Percentiles rank a stretch among this genome's conserved stretches.
Evolutionary conservation across 2,329 filamentous ascomycete genomes (phyloP).

Genomic region (Claviceps sp.): DNA sequence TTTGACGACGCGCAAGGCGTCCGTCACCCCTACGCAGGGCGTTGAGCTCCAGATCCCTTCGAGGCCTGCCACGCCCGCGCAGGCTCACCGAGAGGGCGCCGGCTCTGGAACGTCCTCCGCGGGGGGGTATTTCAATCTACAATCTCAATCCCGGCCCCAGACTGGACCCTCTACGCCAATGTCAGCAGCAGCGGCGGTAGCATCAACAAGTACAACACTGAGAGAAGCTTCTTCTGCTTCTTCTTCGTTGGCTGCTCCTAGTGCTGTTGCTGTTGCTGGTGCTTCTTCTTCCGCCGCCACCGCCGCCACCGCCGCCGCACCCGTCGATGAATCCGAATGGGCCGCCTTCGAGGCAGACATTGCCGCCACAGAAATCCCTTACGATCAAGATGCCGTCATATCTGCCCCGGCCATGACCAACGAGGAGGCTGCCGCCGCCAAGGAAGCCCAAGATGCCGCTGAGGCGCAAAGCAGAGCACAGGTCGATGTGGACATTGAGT

Average conservation of each 20-base stretch:
- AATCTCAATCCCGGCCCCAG: slow-evolving; percentile 2
- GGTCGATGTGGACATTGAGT: slow-evolving; percentile 42
- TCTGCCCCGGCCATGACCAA: slow-evolving; percentile 55
- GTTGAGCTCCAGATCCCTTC: slow-evolving; percentile 52
- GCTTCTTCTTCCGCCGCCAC: slow-evolving; percentile 6
- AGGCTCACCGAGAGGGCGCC: slow-evolving; percentile 24
- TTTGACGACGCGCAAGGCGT: slow-evolving; percentile 30
- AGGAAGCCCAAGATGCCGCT: slow-evolving; percentile 35
- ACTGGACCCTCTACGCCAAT: slow-evolving; percentile 11
- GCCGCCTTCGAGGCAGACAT: slow-evolving; percentile 79
- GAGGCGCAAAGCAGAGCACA: slow-evolving; percentile 39
- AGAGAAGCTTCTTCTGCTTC: slow-evolving; percentile 1
- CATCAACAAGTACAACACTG: slow-evolving; percentile 2
- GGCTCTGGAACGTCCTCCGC: slow-evolving; percentile 26
- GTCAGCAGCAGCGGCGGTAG: slow-evolving; percentile 16
- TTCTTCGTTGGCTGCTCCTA: slow-evolving; percentile 6
- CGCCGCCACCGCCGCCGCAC: slow-evolving; percentile 9
- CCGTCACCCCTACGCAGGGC: slow-evolving; percentile 38
- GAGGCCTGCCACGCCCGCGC: slow-evolving; percentile 43
- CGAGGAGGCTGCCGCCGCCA: slow-evolving; percentile 45
- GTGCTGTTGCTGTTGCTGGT: slow-evolving; percentile 6
- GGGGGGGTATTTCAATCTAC: slow-evolving; percentile 9
- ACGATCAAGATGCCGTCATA: slow-evolving; percentile 43
- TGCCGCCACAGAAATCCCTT: slow-evolving; percentile 30
- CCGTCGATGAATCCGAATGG: slow-evolving; percentile 65